Base-by-base conservation (phyloP, 2,329 filamentous ascomycete genomes). In the Scedosporium aurantiacum region DNA sequence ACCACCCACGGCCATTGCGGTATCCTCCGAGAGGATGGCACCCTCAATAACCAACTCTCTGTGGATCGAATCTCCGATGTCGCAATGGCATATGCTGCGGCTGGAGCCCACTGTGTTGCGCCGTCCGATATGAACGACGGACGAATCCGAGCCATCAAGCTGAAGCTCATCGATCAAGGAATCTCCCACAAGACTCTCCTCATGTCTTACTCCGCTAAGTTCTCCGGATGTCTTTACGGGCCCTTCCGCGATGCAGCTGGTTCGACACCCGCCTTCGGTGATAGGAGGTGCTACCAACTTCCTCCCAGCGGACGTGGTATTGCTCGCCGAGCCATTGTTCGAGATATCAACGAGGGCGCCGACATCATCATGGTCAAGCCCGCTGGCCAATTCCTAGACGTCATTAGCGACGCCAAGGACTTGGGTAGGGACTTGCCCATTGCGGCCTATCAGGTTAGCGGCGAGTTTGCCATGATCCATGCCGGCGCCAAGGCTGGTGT, bases 341-440 rank as follows among this genome's bases (percentile, higher is more conserved):
- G 94, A 67, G 94, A 99, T 71, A 93, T 99, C 67, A 82, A 82
- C 65, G 94, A 99, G 76, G 94, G 94, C 27, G 94, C 94, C 21
- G 94, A 99, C 70, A 91, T 97, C 67, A 96, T 99, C 75, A 97
- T 99, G 93, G 94, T 99, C 64, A 99, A 99, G 81, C 94, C 94
- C 2, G 94, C 94, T 8, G 89, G 89, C 68, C 91, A 93, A 74
- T 99, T 96, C 73, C 82, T 99, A 55, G 94, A 99, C 75, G 96
- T 99, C 69, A 97, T 99, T 73, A 91, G 90, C 67, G 94, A 99
- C 71, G 94, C 94, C 60, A 97, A 96, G 79, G 91, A 97, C 60
- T 82, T 97, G 60, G 93, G 90, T 63, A 88, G 87, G 71, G 91
- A 97, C 73, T 81, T 97, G 73, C 94, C 94, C 2, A 82, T 99